Conservation (phyloP, 73 alveolate genomes). For the Paramecium pentaurelia region DNA sequence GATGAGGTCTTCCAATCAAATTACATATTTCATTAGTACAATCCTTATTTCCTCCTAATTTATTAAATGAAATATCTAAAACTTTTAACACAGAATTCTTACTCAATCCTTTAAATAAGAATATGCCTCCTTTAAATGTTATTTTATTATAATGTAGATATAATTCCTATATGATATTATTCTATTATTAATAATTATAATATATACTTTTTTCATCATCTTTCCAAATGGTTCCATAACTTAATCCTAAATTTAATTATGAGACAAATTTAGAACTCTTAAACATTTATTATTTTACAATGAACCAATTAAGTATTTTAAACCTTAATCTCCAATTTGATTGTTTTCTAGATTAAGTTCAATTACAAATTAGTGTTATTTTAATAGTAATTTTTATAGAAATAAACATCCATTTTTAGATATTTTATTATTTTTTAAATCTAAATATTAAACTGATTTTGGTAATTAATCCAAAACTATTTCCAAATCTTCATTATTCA, state of each 20-base stretch:
- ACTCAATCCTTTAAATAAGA: constrained; percentile 20
- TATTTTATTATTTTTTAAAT: not conserved
- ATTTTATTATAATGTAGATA: constrained; percentile 45
- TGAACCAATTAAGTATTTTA: not conserved
- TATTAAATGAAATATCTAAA: constrained; percentile 35
- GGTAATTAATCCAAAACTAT: not conserved
- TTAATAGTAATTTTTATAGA: not conserved
- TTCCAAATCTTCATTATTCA: not conserved
- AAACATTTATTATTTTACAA: not conserved
- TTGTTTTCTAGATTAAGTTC: constrained; percentile 45
- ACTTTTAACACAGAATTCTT: constrained; percentile 45
- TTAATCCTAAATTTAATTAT: not conserved
- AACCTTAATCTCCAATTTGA: constrained; percentile 33
- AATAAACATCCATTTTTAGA: not conserved
- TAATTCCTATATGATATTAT: constrained; percentile 13
- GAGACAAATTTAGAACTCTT: constrained; percentile 33
- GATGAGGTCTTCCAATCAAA: constrained; percentile 11
- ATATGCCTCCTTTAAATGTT: constrained; percentile 24
- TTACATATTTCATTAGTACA: constrained; percentile 43
- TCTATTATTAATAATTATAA: not conserved
- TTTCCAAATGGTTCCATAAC: not conserved
- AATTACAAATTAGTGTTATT: not conserved
- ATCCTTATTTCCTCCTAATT: constrained; percentile 13
- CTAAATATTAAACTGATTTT: not conserved
- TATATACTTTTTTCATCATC: not conserved